Base-by-base conservation (phyloP, 148 eudicot species). In the Cornus controversa region DNA sequence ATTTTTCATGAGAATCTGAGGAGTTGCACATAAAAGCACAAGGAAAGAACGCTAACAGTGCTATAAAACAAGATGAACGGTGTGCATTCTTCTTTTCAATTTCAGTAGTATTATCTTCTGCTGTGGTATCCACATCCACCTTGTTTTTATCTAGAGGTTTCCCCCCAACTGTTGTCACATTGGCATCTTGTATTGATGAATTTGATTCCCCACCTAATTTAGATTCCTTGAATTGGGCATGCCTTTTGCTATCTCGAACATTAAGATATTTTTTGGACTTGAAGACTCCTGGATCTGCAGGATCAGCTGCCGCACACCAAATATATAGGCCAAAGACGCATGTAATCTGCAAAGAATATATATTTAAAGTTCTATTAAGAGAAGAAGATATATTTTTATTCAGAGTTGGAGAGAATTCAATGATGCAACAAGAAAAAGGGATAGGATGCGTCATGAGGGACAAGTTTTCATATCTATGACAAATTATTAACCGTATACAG, bases 261-360 rank as follows among this genome's bases (percentile, higher is more conserved):
- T 89, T 96, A 42, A 85, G 72, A 80, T 96, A 96, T 77, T 93
- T 96, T 80, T 94, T 94, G 29, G 98, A 94, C 84, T 81, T 94
- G 82, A 92, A 94, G 77, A 94, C 98, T 74, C 97, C 98, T 0
- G 89, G 85, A 78, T 94, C 97, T 9, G 97, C 96, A 66, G 98
- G 98, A 81, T 94, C 98, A 77, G 98, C 90, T 73, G 91, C 98
- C n/a, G 96, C 97, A 83, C 97, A 94, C 98, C 98, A 94, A 84
- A 94, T 89, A 82, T 94, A 94, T 66, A 94, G 84, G 73, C 98
- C 81, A 77, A 94, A 89, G 76, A 82, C 91, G 50, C 89, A 81
- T 67, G 82, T 72, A 75, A 94, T 90, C 98, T 94, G 93, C 79
- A 50, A 28, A 54, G 60, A 80, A 73, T 34, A 16, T 34, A 16